These are phyloP conservation scores for Fraxinus platypoda DNA, from an alignment of 305 asterid species.

Conservation along the genomic window DNA sequence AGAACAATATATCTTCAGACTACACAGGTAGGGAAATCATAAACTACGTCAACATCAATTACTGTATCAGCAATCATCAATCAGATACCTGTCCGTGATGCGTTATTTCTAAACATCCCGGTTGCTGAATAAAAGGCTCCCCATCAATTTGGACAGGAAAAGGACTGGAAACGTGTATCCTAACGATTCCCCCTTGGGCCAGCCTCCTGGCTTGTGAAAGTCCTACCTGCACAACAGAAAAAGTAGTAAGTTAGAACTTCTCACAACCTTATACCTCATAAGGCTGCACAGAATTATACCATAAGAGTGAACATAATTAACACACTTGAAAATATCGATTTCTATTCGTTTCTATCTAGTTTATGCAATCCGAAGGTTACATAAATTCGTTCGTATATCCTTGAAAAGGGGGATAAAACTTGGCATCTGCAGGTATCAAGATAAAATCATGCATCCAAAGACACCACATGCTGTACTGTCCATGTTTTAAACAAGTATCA, in stretches of 20 bases:
- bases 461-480: background rate
- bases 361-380: background rate
- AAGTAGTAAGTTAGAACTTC: constrained; percentile 8
- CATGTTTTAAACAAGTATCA: background rate
- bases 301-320: background rate
- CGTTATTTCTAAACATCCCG: constrained; percentile 76
- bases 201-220: constrained; percentile 86
- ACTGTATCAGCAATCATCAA: background rate
- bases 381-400: background rate
- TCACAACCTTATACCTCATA: constrained; percentile 2
- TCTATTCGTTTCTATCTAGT: background rate
- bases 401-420: background rate
- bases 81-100: constrained; percentile 72
- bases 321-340: background rate
- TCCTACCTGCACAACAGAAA: constrained; percentile 58
- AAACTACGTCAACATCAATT: background rate
- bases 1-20: background rate
- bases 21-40: background rate
- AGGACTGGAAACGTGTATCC: constrained; percentile 67
- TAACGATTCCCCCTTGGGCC: constrained; percentile 71
- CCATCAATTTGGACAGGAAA: constrained; percentile 90
- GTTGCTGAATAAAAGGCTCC: constrained; percentile 81
- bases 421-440: background rate
- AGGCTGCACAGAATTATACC: constrained; percentile 2
- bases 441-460: background rate